phyloP scores from a whole-genome alignment of 2,329 filamentous ascomycete genomes.

The Berkeleyomyces basicola region DNA sequence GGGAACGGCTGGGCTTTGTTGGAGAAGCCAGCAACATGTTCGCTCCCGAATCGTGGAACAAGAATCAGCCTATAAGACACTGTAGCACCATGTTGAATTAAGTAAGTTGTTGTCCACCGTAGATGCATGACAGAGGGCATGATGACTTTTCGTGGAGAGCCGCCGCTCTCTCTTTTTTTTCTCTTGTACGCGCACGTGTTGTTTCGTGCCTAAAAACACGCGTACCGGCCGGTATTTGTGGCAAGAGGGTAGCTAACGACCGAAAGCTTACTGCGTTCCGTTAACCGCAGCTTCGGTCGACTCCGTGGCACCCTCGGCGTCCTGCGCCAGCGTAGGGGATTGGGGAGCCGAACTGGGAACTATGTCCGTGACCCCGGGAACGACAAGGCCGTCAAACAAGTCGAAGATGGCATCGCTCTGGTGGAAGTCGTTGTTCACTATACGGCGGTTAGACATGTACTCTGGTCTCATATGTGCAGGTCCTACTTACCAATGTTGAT shows the following conservation, averaged over 20 bases:
- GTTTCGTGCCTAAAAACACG: neutral
- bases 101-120: neutral
- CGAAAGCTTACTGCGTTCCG: slow-evolving; percentile 8
- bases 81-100: slow-evolving; percentile 12
- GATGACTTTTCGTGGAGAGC: neutral
- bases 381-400: slow-evolving; percentile 61
- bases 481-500: slow-evolving; percentile 70
- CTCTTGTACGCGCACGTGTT: neutral
- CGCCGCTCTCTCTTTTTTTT: neutral
- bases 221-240: neutral
- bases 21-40: slow-evolving; percentile 8
- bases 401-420: slow-evolving; percentile 65
- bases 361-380: slow-evolving; percentile 41
- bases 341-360: slow-evolving; percentile 7
- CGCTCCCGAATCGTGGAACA: neutral
- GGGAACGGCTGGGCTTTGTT: slow-evolving; percentile 5
- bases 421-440: slow-evolving; percentile 97
- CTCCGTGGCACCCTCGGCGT: slow-evolving; percentile 3
- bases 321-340: slow-evolving; percentile 7
- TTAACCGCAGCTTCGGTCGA: slow-evolving; percentile 9
- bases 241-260: neutral
- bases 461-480: neutral
- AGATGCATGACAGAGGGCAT: neutral
- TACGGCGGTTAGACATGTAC: neutral
- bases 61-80: neutral